Evolutionary conservation across 169 alveolate species (phyloP).

Genomic region (Plasmodium knowlesi): DNA sequence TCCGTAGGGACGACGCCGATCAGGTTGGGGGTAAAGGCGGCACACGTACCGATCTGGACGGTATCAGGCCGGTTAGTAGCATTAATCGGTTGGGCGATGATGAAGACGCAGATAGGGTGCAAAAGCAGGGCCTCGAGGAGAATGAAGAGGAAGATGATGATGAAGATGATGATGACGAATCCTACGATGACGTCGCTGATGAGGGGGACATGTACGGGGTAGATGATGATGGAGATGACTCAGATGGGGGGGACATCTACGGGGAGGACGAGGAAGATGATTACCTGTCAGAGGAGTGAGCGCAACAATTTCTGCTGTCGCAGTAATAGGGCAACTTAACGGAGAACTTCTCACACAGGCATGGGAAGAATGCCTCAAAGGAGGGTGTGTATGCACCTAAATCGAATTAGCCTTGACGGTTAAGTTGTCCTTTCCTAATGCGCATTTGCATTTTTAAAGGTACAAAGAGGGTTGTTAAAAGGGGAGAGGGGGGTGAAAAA

Average conservation of each 20-base stretch:
- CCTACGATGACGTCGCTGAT: conserved; percentile 4
- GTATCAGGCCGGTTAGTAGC: neutral
- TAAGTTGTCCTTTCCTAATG: neutral
- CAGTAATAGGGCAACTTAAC: neutral
- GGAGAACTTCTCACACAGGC: neutral
- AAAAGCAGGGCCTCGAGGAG: neutral
- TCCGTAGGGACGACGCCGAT: neutral
- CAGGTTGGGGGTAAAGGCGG: neutral
- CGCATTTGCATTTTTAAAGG: neutral
- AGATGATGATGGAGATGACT: neutral
- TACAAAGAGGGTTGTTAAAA: neutral
- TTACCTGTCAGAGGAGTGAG: conserved; percentile 20
- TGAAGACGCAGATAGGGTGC: neutral
- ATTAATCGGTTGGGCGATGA: neutral
- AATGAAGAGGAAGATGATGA: conserved; percentile 8
- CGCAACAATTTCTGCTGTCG: neutral
- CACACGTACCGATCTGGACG: neutral
- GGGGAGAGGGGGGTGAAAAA: neutral
- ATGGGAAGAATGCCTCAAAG: neutral
- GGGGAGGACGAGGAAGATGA: conserved; percentile 73
- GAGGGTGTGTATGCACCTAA: neutral
- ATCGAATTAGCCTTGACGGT: neutral
- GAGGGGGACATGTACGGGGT: conserved; percentile 21
- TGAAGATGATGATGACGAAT: conserved; percentile 29
- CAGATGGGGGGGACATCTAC: conserved; percentile 17